phyloP scores from a whole-genome alignment of 129 eudicot species.

The Flaveria linearis region DNA sequence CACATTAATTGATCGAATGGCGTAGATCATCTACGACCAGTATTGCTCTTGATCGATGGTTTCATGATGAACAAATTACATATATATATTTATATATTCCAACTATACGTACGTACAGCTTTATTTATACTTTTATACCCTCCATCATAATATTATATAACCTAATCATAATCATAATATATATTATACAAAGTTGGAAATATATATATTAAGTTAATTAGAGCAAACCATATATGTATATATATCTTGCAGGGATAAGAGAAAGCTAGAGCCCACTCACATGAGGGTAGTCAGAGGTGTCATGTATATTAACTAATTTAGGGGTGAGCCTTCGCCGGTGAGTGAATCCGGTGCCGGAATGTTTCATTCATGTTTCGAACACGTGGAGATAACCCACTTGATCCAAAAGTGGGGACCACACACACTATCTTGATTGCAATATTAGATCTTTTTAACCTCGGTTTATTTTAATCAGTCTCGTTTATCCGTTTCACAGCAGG shows the following conservation, averaged over 20 bases:
- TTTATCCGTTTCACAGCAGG: too few relatives aligned
- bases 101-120: neutral
- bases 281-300: conserved; percentile 54
- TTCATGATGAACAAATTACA: conserved; percentile 31
- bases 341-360: conserved; percentile 36
- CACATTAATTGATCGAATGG: conserved; percentile 44
- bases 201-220: neutral
- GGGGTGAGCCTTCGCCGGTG: too few relatives aligned
- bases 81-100: neutral
- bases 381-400: conserved; percentile 47
- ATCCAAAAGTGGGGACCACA: conserved; percentile 27
- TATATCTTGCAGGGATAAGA: neutral
- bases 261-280: conserved; percentile 54
- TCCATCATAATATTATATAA: neutral
- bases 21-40: conserved; percentile 49
- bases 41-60: conserved; percentile 52
- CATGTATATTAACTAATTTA: too few relatives aligned
- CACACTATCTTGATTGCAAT: neutral
- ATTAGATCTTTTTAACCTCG: neutral
- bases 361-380: conserved; percentile 16
- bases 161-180: neutral
- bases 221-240: conserved; percentile 2
- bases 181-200: neutral
- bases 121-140: neutral
- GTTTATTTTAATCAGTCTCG: too few relatives aligned